These are phyloP conservation scores for Nigrospora osmanthi DNA, from an alignment of 2,329 filamentous ascomycete species.

Conservation along the genomic window DNA sequence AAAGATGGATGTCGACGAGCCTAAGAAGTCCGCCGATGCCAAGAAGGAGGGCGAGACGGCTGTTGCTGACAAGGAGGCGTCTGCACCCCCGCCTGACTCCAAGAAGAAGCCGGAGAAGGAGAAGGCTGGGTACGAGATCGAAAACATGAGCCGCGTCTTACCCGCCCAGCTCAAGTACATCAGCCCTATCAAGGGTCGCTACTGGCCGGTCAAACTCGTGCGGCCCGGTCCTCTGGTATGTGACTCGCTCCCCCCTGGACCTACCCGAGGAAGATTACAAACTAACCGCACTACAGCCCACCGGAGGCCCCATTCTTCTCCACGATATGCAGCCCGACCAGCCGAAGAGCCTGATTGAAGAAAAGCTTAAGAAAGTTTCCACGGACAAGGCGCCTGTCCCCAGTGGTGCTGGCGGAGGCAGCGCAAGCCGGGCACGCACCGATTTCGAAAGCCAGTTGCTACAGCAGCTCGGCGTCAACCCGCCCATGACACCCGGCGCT, in stretches of 20 bases:
- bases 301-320: conserved; percentile 87
- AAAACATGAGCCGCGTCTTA: conserved; percentile 94
- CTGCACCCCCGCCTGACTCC: conserved; percentile 41
- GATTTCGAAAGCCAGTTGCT: conserved; percentile 23
- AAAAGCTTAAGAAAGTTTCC: conserved; percentile 80
- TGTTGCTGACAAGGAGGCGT: conserved; percentile 48
- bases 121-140: conserved; percentile 91
- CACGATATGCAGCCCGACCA: conserved; percentile 75
- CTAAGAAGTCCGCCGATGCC: conserved; percentile 37
- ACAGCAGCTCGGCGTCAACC: conserved; percentile 15
- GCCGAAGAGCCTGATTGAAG: conserved; percentile 73
- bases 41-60: conserved; percentile 29
- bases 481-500: conserved; percentile 13
- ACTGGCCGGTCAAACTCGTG: conserved; percentile 70
- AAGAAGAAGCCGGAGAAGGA: conserved; percentile 95
- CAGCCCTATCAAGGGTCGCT: conserved; percentile 82
- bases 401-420: conserved; percentile 18
- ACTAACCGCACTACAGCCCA: conserved; percentile 54
- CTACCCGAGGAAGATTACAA: conserved; percentile 21
- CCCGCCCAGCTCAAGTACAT: conserved; percentile 93
- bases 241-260: conserved; percentile 5
- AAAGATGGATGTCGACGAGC: conserved; percentile 80
- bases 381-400: conserved; percentile 54
- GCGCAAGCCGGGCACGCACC: conserved; percentile 13
- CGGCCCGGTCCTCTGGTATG: conserved; percentile 49